Evolutionary conservation across 2,329 filamentous ascomycete species (phyloP), one percentile per base, ranked within the genome.

Genomic region (Neopestalotiopsis sp.): DNA sequence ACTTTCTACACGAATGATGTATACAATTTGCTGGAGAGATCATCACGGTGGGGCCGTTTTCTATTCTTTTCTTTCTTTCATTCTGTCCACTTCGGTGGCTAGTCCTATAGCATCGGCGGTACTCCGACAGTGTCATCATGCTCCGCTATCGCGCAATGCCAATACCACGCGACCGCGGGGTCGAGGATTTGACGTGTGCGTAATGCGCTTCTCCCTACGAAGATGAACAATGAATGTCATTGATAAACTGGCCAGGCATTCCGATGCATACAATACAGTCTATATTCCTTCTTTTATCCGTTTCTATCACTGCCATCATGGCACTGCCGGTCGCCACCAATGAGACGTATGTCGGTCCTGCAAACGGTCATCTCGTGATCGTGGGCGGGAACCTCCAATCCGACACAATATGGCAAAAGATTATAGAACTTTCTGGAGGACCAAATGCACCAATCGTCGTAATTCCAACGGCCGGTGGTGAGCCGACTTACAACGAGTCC

Each of bases 391-490:
- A 76, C 45, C 72, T 71, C 2, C 73, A 75, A 56, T 73, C 74
- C 71, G 77, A 78, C 67, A 71, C 69, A 9, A 78, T 79, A 28
- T 79, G 76, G 70, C 72, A 75, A 57, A 73, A 74, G 24, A 74
- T 79, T 56, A 77, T 79, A 59, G 75, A 73, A 9, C 74, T 77
- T 0, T 74, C 77, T 0, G 74, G 72, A 1, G 77, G 77, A 0
- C 69, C 68, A 14, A 71, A 71, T 13, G 75, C 76, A 2, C 74
- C 75, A 14, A 74, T 79, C 32, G 71, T 79, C 45, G 75, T 77
- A 12, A 71, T 79, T 45, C 77, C 77, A 4, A 79, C 77, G 0
- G 77, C 77, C 0, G 77, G 76, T 32, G 77, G 74, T 14, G 72
- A 70, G 4, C 68, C 67, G 1, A 73, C 71, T 0, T 78, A 78